Conservation (phyloP, 2,329 filamentous ascomycete species). For the Ceratocystis papillata region DNA sequence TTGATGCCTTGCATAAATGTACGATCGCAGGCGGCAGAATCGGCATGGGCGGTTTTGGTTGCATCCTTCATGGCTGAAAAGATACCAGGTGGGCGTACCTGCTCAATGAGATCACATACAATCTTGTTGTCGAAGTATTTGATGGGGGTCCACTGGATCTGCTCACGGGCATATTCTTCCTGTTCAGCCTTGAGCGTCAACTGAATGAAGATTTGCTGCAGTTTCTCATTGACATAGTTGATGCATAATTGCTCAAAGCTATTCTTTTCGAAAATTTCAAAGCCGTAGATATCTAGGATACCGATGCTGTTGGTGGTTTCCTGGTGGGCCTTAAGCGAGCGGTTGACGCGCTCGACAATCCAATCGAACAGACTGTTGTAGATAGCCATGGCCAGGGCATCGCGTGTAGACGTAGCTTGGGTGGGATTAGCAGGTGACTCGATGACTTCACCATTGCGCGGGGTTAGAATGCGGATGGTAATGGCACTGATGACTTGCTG, state of each 20-base stretch:
- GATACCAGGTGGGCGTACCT: constrained; percentile 76
- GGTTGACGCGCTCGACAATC: constrained; percentile 89
- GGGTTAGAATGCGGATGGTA: constrained; percentile 73
- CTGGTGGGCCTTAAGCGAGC: constrained; percentile 69
- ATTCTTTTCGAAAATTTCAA: constrained; percentile 98
- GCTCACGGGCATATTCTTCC: constrained; percentile 88
- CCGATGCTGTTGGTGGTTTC: constrained; percentile 75
- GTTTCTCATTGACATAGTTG: constrained; percentile 98
- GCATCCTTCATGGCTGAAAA: constrained; percentile 96
- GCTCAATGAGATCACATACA: constrained; percentile 93
- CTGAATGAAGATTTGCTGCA: constrained; percentile 99
- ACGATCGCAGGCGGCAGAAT: constrained; percentile 84
- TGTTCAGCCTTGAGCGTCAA: constrained; percentile 93
- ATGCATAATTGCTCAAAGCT: constrained; percentile 98
- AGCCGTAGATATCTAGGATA: constrained; percentile 97
- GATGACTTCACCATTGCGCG: constrained; percentile 54
- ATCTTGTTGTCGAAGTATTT: constrained; percentile 99
- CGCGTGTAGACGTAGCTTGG: constrained; percentile 76
- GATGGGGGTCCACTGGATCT: constrained; percentile 98
- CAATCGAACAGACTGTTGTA: constrained; percentile 98
- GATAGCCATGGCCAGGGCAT: constrained; percentile 88
- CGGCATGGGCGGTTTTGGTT: constrained; percentile 94
- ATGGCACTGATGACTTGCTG: constrained; percentile 74
- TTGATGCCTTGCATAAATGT: constrained; percentile 92
- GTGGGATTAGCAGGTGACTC: constrained; percentile 73